Conservation (phyloP, 2,329 filamentous ascomycete species). For the Beauveria sp. region DNA sequence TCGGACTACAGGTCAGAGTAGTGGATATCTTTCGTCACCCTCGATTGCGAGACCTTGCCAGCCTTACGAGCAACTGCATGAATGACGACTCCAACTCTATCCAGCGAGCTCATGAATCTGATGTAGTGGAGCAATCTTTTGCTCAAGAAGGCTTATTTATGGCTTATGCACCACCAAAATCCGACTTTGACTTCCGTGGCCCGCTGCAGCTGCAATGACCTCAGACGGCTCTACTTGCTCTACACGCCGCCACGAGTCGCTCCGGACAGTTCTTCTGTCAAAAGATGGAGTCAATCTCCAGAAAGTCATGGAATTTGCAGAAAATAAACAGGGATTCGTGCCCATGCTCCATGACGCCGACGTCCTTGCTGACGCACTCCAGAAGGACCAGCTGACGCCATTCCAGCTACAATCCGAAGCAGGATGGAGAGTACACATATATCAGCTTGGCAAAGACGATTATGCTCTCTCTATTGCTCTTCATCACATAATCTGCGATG, state of each 20-base stretch:
- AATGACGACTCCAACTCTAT: not conserved
- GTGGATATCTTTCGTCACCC: conserved; percentile 23
- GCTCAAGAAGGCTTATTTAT: conserved; percentile 13
- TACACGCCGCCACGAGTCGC: conserved; percentile 13
- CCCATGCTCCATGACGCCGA: not conserved
- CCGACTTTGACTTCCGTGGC: conserved; percentile 8
- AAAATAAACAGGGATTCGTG: not conserved
- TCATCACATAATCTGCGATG: conserved; percentile 9
- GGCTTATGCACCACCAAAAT: conserved; percentile 14
- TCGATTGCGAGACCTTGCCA: not conserved
- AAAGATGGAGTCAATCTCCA: not conserved
- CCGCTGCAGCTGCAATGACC: conserved; percentile 7
- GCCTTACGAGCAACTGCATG: no score
- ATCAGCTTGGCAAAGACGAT: conserved; percentile 11
- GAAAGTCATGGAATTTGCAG: not conserved
- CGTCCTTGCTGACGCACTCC: not conserved
- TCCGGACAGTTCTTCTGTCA: conserved; percentile 2
- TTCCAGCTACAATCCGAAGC: conserved; percentile 18
- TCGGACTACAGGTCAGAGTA: conserved; percentile 31
- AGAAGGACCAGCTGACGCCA: conserved; percentile 14
- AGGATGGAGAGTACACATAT: conserved; percentile 16
- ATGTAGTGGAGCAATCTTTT: conserved; percentile 15
- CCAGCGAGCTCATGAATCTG: not conserved
- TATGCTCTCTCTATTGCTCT: conserved; percentile 13
- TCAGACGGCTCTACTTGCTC: not conserved